phyloP scores from a whole-genome alignment of 2,329 filamentous ascomycete genomes.

The Akanthomyces uredinophilus region DNA sequence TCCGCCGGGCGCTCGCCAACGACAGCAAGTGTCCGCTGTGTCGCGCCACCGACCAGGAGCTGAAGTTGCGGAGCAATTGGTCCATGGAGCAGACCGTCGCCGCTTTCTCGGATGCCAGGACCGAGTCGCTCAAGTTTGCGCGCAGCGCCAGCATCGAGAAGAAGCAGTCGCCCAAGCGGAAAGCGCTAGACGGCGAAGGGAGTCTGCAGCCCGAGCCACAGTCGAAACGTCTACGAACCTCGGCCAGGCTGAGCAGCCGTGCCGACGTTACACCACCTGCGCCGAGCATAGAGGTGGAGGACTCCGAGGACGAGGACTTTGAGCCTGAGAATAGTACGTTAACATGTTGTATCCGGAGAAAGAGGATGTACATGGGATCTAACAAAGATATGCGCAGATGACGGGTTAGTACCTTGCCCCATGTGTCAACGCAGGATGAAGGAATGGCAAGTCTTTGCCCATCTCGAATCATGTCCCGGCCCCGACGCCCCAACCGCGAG shows the following conservation, averaged over 20 bases:
- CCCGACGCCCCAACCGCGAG: conserved; percentile 23
- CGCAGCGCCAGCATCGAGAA: conserved; percentile 25
- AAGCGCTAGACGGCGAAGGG: conserved; percentile 32
- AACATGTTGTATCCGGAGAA: neutral
- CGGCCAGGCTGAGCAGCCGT: conserved; percentile 42
- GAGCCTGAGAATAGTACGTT: conserved; percentile 24
- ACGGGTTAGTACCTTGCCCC: conserved; percentile 78
- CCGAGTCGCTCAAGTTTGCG: conserved; percentile 60
- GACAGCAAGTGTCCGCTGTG: conserved; percentile 89
- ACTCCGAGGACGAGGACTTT: conserved; percentile 28
- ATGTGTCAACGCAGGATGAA: conserved; percentile 80
- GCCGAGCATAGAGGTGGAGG: conserved; percentile 19
- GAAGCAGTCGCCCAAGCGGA: conserved; percentile 46
- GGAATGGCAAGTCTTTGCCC: conserved; percentile 67
- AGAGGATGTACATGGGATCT: neutral
- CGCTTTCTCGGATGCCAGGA: conserved; percentile 64
- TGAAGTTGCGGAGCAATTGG: conserved; percentile 80
- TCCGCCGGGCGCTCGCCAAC: conserved; percentile 74
- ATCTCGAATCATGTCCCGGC: conserved; percentile 64
- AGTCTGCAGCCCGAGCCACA: conserved; percentile 26
- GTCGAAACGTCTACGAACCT: conserved; percentile 49
- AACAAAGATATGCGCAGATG: conserved; percentile 39
- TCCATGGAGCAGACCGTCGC: conserved; percentile 80
- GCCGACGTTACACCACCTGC: conserved; percentile 30
- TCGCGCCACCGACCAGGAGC: conserved; percentile 71